phyloP scores from a whole-genome alignment of 176 grass and related monocot species.

The Zea mays region DNA sequence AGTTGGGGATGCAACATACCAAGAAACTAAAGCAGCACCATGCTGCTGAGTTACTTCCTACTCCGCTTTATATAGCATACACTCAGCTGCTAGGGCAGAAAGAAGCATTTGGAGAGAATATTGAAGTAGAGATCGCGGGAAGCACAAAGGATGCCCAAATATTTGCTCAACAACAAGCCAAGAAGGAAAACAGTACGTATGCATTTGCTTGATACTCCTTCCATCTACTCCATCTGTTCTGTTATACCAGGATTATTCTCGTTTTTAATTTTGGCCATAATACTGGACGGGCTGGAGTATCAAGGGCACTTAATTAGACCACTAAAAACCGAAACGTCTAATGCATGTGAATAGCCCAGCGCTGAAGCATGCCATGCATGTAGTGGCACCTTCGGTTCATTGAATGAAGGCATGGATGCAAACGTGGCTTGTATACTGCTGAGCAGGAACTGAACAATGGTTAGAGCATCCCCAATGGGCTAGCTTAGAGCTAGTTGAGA shows the following conservation, averaged over 20 bases:
- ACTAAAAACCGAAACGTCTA: not conserved
- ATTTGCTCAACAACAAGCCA: slow-evolving; percentile 75
- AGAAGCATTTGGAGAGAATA: slow-evolving; percentile 95
- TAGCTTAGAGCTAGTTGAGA: not conserved
- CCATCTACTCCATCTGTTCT: not conserved
- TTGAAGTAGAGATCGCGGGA: slow-evolving; percentile 88
- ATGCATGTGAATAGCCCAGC: not conserved
- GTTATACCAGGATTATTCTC: not conserved
- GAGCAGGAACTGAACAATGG: not conserved
- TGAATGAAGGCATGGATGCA: not conserved
- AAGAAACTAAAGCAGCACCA: slow-evolving; percentile 92
- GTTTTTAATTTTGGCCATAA: not conserved
- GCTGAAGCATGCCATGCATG: not conserved
- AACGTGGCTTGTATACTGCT: not conserved
- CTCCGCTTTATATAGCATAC: slow-evolving; percentile 80
- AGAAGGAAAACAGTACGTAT: slow-evolving; percentile 67
- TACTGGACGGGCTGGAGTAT: not conserved
- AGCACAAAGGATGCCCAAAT: slow-evolving; percentile 86
- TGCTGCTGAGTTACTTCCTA: slow-evolving; percentile 79
- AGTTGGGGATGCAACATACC: slow-evolving; percentile 85
- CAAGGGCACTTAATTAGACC: not conserved
- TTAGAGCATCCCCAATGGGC: not conserved
- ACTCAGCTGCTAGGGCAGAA: slow-evolving; percentile 90
- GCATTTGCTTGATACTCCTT: slow-evolving; percentile 17
- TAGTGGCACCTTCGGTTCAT: not conserved